Evolutionary conservation across 2,329 filamentous ascomycete genomes (phyloP), one percentile per base, ranked within the genome.

Genomic region (Colletotrichum horii): DNA sequence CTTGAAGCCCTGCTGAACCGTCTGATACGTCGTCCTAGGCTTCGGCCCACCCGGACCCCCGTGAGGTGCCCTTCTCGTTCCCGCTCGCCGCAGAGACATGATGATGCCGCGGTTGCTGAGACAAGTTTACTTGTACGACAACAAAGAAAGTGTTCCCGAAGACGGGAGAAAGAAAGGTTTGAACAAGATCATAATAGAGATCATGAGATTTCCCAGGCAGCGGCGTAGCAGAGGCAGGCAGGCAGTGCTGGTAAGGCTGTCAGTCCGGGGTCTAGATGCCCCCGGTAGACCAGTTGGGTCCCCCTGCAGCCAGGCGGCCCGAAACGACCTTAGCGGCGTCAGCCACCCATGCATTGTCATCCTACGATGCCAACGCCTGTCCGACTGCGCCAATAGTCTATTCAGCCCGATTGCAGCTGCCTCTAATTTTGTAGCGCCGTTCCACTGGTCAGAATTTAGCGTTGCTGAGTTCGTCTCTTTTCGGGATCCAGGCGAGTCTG

Each of bases 1-100:
- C 64, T 83, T 82, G 77, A 87, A 80, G 7, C 83, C 85, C 76
- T 86, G 85, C 38, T 84, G 81, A 12, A 84, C 83, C 34, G 81
- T 79, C 55, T 81, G 83, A 48, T 84, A 83, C 4, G 81, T 82
- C 32, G 83, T 84, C 74, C 81, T 84, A n/a, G 64, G 76, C 68
- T 75, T 81, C 26, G 76, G 67, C 7, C 67, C 74, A 9, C 68
- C 69, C 24, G 74, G 48, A n/a, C 68, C 32, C 36, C 78, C 62
- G 58, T 75, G 60, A 43, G 74, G 74, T 38, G 66, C 71, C 66
- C 71, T 70, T 61, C 71, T 62, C 70, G 77, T 69, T 75, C 73
- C 75, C 38, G 68, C 38, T 36, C 62, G 32, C 11, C 58, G 61
- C 68, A 76, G 55, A 74, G 74, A 76, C 74, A 76, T 76, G 70